Evolutionary conservation across 352 stramenopile species (phyloP), one percentile per base, ranked within the genome.

Genomic region (Pythium angustatum): DNA sequence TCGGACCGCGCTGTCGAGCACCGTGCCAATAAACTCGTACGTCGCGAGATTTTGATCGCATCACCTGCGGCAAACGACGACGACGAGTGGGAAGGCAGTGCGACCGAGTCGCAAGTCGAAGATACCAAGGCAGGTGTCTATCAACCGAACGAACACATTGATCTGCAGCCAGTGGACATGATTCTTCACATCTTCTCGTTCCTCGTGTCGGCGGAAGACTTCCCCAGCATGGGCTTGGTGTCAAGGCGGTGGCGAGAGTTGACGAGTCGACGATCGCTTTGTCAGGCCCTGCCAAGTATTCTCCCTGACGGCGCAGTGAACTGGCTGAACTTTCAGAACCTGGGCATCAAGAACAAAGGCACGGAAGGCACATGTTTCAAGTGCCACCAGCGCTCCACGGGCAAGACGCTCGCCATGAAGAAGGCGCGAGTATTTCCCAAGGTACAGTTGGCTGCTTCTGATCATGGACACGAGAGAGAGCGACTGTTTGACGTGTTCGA

Each of bases 281-380:
- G 87, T 55, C 79, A 82, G n/a, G 71, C 76, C 1, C 70, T 95
- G 15, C 67, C 78, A 2, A 88, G 82, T 58, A 83, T 85, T 47
- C 74, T 83, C 8, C 71, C 80, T 0, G 87, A 93, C 58, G 88
- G 88, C 14, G 85, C 77, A 0, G 86, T 96, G 38, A 94, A 94
- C 51, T 93, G 83, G 82, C 75, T 91, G 38, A 94, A 93, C 60
- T 96, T 96, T 45, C 89, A 90, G 50, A 95, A 94, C 61, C 60
- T 96, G 31, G 88, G 88, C 21, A 88, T 96, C 51, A 96, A 95
- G 63, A 95, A 96, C 76, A 94, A 95, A 58, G 88, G 88, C 30
- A 96, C 88, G 2, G 87, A 96, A 58, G 88, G 88, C 41, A 93
- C 80, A 0, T 96, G 86, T 53, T 94, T 94, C 52, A 94, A 93